Base-by-base conservation (phyloP, 352 stramenopile genomes). In the Aphanomyces euteiches region DNA sequence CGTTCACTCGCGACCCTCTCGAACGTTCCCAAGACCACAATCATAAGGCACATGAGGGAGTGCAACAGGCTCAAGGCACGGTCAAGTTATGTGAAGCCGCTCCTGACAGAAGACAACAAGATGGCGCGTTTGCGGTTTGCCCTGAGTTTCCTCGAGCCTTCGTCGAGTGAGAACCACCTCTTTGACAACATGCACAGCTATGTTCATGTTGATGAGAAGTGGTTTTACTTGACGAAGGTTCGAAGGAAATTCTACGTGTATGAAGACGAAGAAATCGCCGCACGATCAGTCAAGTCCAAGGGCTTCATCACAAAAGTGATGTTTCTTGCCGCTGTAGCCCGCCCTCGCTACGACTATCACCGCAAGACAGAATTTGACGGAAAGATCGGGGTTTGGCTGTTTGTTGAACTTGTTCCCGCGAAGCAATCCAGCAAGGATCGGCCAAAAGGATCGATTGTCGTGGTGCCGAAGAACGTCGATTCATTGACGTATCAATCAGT, bases 291-390 rank as follows among this genome's bases (percentile, higher is more conserved):
- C 3, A 39, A 63, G 56, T 63, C 56, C 21, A 63, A 63, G 8
- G 45, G 21, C 12, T 63, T 63, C 56, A 63, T 63, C 12, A 63
- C 21, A 28, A 63, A 63, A 43, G 56, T 63, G 12, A 63, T 63
- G 50, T 58, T 58, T 58, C 36, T 58, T 17, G 50, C 50, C 7
- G 50, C 50, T 19, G 50, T 58, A 8, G 1, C 50, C 7, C 7
- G 7, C 7, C 50, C 50, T 36, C 50, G 7, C 36, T 58, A 58
- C 17, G 50, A 19, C 3, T 28, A 1, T 1, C 50, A 58, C 21
- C 8, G 17, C 7, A 58, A 58, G 3, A 58, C 15, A 1, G 10
- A 36, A 12, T 58, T 19, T 8, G 50, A 58, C 17, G 50, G 50
- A 8, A 58, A 58, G 21, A 7, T 58, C 2, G 50, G 50, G 1